Evolutionary conservation across 805 yeast genomes (phyloP).

Genomic region (Ogataea trehalophila): DNA sequence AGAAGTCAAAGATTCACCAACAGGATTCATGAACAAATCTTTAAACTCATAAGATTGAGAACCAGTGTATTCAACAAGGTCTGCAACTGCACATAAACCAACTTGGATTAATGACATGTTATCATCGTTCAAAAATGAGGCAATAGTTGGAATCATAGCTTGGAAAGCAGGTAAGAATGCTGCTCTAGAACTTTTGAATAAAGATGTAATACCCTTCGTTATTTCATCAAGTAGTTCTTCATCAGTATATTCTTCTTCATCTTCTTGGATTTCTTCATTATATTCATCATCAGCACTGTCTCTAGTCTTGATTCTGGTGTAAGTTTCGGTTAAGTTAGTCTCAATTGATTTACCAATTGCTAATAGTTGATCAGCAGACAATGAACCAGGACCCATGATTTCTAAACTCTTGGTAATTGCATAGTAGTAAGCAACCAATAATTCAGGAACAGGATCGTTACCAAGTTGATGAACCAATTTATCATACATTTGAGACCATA

Average conservation of each 20-base stretch:
- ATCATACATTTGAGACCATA: constrained; percentile 69
- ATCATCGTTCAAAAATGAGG: constrained; percentile 57
- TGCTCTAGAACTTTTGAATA: constrained; percentile 59
- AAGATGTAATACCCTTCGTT: constrained; percentile 64
- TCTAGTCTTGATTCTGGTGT: constrained; percentile 65
- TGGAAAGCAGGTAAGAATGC: constrained; percentile 64
- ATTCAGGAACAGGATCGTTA: constrained; percentile 78
- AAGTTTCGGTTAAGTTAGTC: constrained; percentile 59
- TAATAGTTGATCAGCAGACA: constrained; percentile 50
- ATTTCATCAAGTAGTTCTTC: constrained; percentile 87
- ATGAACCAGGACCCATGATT: constrained; percentile 59
- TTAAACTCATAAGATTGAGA: constrained; percentile 58
- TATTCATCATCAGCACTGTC: constrained; percentile 79
- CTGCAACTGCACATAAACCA: constrained; percentile 77
- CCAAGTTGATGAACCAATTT: constrained; percentile 64
- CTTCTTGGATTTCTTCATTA: constrained; percentile 79
- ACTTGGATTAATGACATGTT: constrained; percentile 67
- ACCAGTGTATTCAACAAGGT: constrained; percentile 77
- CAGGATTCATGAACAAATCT: constrained; percentile 56
- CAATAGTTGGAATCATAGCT: constrained; percentile 55
- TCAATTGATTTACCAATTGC: constrained; percentile 56
- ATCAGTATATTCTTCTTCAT: constrained; percentile 81
- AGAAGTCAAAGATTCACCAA: constrained; percentile 63
- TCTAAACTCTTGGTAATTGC: constrained; percentile 64
- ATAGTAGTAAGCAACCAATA: constrained; percentile 71